Evolutionary conservation across 345 rosid species (phyloP).

Genomic region (Lumnitzera racemosa): DNA sequence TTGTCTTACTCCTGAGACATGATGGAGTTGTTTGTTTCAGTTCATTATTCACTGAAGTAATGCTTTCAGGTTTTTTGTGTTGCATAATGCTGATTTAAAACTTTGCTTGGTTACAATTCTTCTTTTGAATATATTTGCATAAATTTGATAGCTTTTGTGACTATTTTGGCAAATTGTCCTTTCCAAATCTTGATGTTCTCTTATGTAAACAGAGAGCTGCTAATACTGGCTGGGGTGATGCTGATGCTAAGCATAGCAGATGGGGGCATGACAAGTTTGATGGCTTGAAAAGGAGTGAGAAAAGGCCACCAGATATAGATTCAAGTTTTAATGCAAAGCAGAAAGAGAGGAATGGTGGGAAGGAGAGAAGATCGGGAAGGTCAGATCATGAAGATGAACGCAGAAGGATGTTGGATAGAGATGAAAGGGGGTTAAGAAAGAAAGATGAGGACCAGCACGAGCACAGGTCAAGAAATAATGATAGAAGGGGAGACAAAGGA

Average conservation of each 20-base stretch:
- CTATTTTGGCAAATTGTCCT: neutral
- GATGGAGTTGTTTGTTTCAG: too few species aligned
- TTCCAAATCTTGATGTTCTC: neutral
- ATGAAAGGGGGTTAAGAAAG: conserved; percentile 20
- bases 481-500: conserved; percentile 26
- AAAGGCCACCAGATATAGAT: conserved; percentile 16
- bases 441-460: conserved; percentile 18
- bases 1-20: too few species aligned
- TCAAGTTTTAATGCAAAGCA: conserved; percentile 18
- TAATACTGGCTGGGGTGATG: conserved; percentile 6
- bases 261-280: conserved; percentile 76
- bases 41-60: too few species aligned
- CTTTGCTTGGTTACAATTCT: too few species aligned
- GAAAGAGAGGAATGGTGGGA: conserved; percentile 22
- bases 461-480: conserved; percentile 26
- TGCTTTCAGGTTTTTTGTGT: too few species aligned
- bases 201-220: conserved; percentile 13
- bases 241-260: neutral
- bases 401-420: conserved; percentile 24
- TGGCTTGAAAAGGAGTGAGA: conserved; percentile 32
- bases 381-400: conserved; percentile 16
- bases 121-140: too few species aligned
- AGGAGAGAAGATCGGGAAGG: conserved; percentile 28
- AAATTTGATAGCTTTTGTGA: too few species aligned
- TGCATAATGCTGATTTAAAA: too few species aligned